Conservation (phyloP, 2,329 filamentous ascomycete genomes). For the Metarhizium rileyi region DNA sequence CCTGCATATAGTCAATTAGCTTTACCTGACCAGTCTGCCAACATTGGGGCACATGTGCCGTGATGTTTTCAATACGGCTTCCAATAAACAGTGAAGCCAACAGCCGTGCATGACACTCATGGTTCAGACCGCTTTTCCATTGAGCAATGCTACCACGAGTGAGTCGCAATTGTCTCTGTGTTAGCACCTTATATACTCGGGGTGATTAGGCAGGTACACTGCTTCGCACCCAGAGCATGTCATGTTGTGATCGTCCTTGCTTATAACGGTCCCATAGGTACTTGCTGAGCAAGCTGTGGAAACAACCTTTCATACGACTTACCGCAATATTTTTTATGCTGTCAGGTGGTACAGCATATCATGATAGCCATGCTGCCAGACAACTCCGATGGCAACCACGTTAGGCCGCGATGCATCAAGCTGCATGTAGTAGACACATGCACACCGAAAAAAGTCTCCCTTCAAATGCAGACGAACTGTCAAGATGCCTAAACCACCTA, state of each 20-base stretch:
- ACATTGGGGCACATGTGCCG: slow-evolving; percentile 18
- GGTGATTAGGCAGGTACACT: no score
- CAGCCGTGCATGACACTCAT: neutral
- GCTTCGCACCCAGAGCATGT: neutral
- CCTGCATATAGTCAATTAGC: no score
- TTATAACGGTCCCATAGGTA: neutral
- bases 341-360: neutral
- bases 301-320: neutral
- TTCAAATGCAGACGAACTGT: no score
- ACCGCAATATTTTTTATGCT: neutral
- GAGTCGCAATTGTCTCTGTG: neutral
- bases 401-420: slow-evolving; percentile 1
- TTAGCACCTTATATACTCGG: no score
- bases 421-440: no score
- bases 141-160: neutral
- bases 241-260: neutral
- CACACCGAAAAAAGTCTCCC: no score
- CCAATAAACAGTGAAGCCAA: neutral
- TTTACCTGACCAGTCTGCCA: no score
- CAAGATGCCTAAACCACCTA: no score
- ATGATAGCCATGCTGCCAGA: neutral
- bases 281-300: neutral
- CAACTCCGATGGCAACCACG: neutral
- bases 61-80: neutral
- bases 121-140: neutral